Base-by-base conservation (phyloP, 2,329 filamentous ascomycete genomes). In the Fusarium lyarnte region DNA sequence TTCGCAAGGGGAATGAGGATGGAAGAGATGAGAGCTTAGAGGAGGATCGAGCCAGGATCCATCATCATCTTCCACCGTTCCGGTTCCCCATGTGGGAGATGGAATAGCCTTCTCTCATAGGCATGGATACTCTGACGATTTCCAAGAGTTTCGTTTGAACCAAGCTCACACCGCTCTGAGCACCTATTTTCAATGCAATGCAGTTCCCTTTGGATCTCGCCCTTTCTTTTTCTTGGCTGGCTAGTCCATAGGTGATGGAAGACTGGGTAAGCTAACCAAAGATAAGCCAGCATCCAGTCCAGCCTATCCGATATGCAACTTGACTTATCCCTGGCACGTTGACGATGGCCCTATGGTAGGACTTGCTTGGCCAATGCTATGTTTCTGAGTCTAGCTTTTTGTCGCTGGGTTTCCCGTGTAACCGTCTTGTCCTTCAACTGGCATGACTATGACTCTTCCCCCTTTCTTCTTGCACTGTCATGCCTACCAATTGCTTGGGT, bases 381-480 rank as follows among this genome's bases (percentile, higher is more conserved):
- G 64, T 65, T 51, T 65, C 62, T 42, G 38, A 49, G 59, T 35
- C 43, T 64, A 64, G 42, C 35, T 51, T 55, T 55, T 49, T 58
- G 46, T 65, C 41, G 51, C 59, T 46, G 47, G 27, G 23, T 27
- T 52, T 49, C 39, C 61, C 53, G 67, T 65, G 63, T 65, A 74
- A 66, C 64, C 60, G 51, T 69, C 51, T 59, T 46, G 58, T 66
- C 49, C 54, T 68, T 66, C 42, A 59, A 71, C 63, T 68, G 64
- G 69, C 58, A 57, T 47, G 53, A 57, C 53, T 51, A 72, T 72
- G 69, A 69, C 58, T 65, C 49, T 52, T 39, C 35, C 57, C 69
- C 69, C 70, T 64, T 53, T 58, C 63, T 55, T 70, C 58, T 61
- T 67, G 72, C 60, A 69, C 66, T 75, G 74, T 70, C 49, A 52